These are phyloP conservation scores for Cryptosporidium ryanae DNA, from an alignment of 169 alveolate species.

Conservation along the genomic window DNA sequence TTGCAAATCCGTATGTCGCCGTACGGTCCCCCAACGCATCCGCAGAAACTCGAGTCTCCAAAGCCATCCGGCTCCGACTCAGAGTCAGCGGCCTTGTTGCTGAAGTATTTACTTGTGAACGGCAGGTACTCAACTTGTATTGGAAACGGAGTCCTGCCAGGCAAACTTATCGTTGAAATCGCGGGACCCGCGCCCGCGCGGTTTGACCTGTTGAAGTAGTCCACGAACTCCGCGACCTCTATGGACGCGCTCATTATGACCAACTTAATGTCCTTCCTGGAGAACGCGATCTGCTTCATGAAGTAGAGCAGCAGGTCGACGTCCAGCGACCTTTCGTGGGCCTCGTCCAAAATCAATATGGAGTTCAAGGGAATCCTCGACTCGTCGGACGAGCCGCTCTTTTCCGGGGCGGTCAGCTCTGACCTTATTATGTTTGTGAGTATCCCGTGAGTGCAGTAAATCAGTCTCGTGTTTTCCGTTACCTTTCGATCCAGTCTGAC, in stretches of 20 bases:
- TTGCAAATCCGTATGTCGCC: neutral
- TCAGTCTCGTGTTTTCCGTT: slow-evolving; percentile 43
- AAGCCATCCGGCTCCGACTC: neutral
- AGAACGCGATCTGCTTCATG: slow-evolving; percentile 39
- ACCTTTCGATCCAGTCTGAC: slow-evolving; percentile 58
- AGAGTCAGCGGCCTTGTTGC: neutral
- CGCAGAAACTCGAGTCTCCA: too few relatives aligned
- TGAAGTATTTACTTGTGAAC: neutral
- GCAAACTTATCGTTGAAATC: slow-evolving; percentile 25
- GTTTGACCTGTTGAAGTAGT: slow-evolving; percentile 32
- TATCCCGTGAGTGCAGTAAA: slow-evolving; percentile 76
- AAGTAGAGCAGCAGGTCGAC: slow-evolving; percentile 76
- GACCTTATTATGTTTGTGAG: slow-evolving; percentile 50
- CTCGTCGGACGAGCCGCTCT: neutral
- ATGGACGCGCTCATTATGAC: slow-evolving; percentile 74
- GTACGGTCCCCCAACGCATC: neutral
- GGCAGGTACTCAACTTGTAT: slow-evolving; percentile 35
- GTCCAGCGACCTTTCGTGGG: slow-evolving; percentile 78
- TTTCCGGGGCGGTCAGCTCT: slow-evolving; percentile 2
- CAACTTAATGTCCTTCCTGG: slow-evolving; percentile 35
- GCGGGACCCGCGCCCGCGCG: neutral
- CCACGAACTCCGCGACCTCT: slow-evolving; percentile 30
- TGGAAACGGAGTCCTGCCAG: slow-evolving; percentile 74
- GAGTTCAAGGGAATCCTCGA: slow-evolving; percentile 34
- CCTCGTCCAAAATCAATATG: slow-evolving; percentile 79